These are phyloP conservation scores for Kwoniella shandongensis DNA, from an alignment of 768 basidiomycete genomes.

Conservation along the genomic window DNA sequence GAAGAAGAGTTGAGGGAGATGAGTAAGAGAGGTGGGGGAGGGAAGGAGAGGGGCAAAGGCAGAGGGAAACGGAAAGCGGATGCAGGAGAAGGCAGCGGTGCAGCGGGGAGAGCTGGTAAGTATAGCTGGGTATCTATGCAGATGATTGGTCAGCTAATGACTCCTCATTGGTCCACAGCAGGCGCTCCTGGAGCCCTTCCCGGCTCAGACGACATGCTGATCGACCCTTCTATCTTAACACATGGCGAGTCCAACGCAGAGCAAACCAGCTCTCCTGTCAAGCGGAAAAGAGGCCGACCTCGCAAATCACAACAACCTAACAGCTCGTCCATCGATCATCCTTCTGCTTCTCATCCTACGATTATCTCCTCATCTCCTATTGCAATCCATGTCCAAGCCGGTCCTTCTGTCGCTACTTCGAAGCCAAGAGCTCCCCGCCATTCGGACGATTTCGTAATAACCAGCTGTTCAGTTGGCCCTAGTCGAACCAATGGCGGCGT, in stretches of 20 bases:
- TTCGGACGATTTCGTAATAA: conserved; percentile 13
- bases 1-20: conserved; percentile 40
- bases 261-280: conserved; percentile 1
- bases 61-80: conserved; percentile 13
- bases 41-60: conserved; percentile 10
- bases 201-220: background rate
- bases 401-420: background rate
- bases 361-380: background rate
- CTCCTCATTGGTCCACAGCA: no score
- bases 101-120: background rate
- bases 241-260: background rate
- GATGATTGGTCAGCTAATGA: background rate
- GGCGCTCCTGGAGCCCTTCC: background rate
- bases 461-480: background rate
- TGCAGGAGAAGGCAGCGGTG: background rate
- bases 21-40: conserved; percentile 13
- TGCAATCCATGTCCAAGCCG: background rate
- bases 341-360: conserved; percentile 1
- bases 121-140: background rate
- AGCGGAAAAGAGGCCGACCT: conserved; percentile 17
- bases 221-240: background rate
- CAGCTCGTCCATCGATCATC: conserved; percentile 13
- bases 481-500: no score
- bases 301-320: conserved; percentile 13
- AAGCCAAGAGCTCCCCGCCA: background rate